A percentile compares a stretch with the other conserved stretches of the same genome.
Evolutionary conservation across 805 yeast genomes (phyloP).

Genomic region (Wickerhamomyces mucosus): DNA sequence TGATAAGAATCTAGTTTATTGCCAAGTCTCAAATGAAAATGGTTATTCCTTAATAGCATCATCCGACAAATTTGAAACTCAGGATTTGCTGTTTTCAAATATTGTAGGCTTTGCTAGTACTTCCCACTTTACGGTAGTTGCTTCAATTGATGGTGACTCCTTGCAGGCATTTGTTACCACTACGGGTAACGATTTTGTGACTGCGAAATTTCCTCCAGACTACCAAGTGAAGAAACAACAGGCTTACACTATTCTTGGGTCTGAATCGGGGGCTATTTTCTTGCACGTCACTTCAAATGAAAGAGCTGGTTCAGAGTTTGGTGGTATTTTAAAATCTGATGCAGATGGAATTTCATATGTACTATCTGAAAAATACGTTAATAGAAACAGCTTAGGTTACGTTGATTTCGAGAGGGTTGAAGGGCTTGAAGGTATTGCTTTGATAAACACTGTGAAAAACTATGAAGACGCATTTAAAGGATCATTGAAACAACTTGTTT

Average conservation of each 20-base stretch:
- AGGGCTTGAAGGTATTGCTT: slow-evolving; percentile 75
- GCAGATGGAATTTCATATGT: slow-evolving; percentile 87
- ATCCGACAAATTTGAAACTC: slow-evolving; percentile 11
- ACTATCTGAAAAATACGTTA: slow-evolving; percentile 59
- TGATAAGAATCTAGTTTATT: slow-evolving; percentile 47
- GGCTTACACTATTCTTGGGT: slow-evolving; percentile 75
- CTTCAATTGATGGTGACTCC: slow-evolving; percentile 33
- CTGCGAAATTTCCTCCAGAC: slow-evolving; percentile 66
- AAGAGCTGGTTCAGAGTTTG: slow-evolving; percentile 48
- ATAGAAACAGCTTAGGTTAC: slow-evolving; percentile 62
- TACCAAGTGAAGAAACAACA: slow-evolving; percentile 51
- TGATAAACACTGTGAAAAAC: slow-evolving; percentile 63
- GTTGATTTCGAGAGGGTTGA: slow-evolving; percentile 84
- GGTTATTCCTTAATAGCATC: slow-evolving; percentile 22
- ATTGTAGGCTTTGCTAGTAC: slow-evolving; percentile 70
- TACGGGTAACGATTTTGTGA: slow-evolving; percentile 74
- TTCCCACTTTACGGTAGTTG: slow-evolving; percentile 59
- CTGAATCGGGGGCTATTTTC: slow-evolving; percentile 64
- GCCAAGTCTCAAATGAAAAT: slow-evolving; percentile 37
- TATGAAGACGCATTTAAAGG: slow-evolving; percentile 33
- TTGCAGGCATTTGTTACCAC: slow-evolving; percentile 65
- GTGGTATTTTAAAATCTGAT: slow-evolving; percentile 78
- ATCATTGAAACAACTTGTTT: slow-evolving; percentile 47
- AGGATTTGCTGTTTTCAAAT: slow-evolving; percentile 36
- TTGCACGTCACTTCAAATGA: slow-evolving; percentile 69